Evolutionary conservation across 441 rosid species (phyloP), one percentile per base, ranked within the genome.

Genomic region (Pelargonium myrrhifolium): DNA sequence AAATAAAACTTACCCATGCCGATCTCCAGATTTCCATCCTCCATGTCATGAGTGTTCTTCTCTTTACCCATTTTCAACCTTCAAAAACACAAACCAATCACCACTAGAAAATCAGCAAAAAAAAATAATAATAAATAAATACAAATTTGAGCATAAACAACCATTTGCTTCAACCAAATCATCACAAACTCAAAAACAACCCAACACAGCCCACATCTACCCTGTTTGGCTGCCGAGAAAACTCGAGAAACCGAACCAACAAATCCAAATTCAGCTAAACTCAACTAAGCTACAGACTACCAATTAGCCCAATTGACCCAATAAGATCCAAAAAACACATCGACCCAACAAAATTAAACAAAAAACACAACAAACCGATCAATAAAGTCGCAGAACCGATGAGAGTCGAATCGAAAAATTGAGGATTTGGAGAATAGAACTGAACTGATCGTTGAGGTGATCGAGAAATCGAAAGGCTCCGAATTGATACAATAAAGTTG

Each of bases 11-110:
- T 53, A 53, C 59, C 59, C 59, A 53, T 53, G 59, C 59, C 59
- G 22, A 53, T 53, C 59, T 53, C 59, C 59, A 53, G 59, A 53
- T 53, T 53, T 53, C 59, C 59, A n/a, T 53, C 59, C 18, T 53
- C 59, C 21, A 17, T 53, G 22, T 53, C 59, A 20, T 6, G 9
- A n/a, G 4, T n/a, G 22, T 53, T 53, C 20, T 53, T 53, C 22
- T 53, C 59, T 53, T 6, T 53, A 53, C 59, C 59, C 59, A 53
- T 53, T 53, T 53, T 53, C 5, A 17, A 53, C 22, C 59, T 53
- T 53, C 59, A 53, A 53, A 53, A 53, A 2, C 6, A 45, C 22
- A 53, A 53, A 53, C 59, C 59, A 53, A 4, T 53, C 59, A 53
- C 22, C 59, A 35, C 39, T n/a, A 35, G 7, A 35, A 28, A 35